These are phyloP conservation scores for Metschnikowia orientalis DNA, from an alignment of 805 yeast genomes.

Conservation along the genomic window DNA sequence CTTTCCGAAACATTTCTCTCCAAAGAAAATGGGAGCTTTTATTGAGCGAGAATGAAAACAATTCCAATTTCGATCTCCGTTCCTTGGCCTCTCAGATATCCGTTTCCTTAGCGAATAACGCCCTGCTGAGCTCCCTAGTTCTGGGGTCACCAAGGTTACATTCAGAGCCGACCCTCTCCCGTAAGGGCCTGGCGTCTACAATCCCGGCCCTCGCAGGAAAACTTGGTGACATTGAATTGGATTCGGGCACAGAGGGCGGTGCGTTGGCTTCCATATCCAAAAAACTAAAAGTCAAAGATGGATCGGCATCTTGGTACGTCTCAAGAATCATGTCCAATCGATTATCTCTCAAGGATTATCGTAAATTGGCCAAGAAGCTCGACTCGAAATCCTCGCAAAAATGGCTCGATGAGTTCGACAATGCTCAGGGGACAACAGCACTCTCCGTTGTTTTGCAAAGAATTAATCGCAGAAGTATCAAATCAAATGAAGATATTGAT, in stretches of 20 bases:
- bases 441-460: slow-evolving; percentile 35
- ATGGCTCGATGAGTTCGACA: slow-evolving; percentile 33
- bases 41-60: slow-evolving; percentile 38
- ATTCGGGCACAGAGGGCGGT: slow-evolving; percentile 5
- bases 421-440: slow-evolving; percentile 43
- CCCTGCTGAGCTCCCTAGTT: background rate
- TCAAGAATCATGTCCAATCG: slow-evolving; percentile 33
- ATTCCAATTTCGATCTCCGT: slow-evolving; percentile 33
- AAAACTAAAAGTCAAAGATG: slow-evolving; percentile 31
- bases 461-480: slow-evolving; percentile 39
- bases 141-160: background rate
- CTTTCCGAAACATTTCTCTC: slow-evolving; percentile 30
- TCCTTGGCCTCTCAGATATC: slow-evolving; percentile 17
- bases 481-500: slow-evolving; percentile 42
- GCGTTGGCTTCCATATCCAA: slow-evolving; percentile 12
- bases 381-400: slow-evolving; percentile 18
- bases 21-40: slow-evolving; percentile 42
- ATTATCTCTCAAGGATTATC: slow-evolving; percentile 30
- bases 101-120: slow-evolving; percentile 1
- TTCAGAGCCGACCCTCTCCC: background rate
- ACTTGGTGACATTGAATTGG: slow-evolving; percentile 1
- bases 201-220: background rate
- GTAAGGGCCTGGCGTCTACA: background rate
- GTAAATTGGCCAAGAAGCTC: slow-evolving; percentile 32
- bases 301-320: slow-evolving; percentile 41